Base-by-base conservation (phyloP, 441 rosid genomes). In the Adansonia rubrostipa region DNA sequence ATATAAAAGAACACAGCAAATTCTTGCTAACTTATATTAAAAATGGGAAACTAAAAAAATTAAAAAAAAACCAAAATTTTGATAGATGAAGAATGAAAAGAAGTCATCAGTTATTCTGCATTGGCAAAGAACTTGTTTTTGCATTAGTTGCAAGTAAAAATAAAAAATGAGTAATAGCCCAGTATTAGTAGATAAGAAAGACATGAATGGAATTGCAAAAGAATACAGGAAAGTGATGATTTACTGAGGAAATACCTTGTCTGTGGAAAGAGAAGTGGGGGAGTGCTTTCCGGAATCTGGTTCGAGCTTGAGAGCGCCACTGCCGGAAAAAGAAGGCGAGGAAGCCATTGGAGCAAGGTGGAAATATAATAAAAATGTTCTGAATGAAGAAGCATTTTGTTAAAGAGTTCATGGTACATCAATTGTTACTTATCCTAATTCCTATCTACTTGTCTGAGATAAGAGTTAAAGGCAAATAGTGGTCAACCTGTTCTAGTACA, bases 311-410 rank as follows among this genome's bases (percentile, higher is more conserved):
- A 80, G 79, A 19, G 83, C 67, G 68, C 71, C 11, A 65, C 44
- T 63, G 63, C 78, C 72, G 40, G 85, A 14, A 67, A 78, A 73
- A 1, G 86, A 83, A 81, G 87, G 85, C 78, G 87, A 67, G 79
- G 86, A 82, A 81, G 88, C 87, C 91, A 88, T 88, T 22, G 20
- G 50, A 73, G 60, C 28, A 79, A 42, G 33, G 36, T 56, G 68
- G 24, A 45, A 24, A 50, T 4, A 68, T 14, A 22, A 14, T 9
- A 44, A 36, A 62, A 6, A 54, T 33, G 13, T 8, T 72, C 14
- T 45, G 20, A 74, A 28, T 62, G 58, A 48, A 45, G 69, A 24
- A 22, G 47, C 77, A 45, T 60, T 51, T 28, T 53, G 10, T 17
- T 66, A 9, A 1, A 13, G 42, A 9, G 19, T 4, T 64, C 47